phyloP scores from a whole-genome alignment of 306 rosid species.

The Quillaja saponaria region DNA sequence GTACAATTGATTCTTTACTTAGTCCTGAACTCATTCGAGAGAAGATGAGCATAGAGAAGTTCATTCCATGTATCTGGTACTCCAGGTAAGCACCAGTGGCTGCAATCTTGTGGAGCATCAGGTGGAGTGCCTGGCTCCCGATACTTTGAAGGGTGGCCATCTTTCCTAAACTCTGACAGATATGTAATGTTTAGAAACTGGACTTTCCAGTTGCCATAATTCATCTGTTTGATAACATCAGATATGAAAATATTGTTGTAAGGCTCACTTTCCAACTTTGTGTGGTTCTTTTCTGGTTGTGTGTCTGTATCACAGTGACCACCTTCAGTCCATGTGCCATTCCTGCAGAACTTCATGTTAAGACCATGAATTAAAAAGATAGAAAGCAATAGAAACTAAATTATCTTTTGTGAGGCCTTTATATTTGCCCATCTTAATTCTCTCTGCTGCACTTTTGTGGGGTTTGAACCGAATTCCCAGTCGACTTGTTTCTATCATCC shows the following conservation, averaged over 20 bases:
- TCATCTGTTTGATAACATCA: conserved; percentile 62
- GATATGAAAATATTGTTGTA: conserved; percentile 55
- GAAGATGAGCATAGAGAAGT: conserved; percentile 68
- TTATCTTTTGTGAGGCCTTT: no score
- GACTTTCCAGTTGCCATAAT: conserved; percentile 50
- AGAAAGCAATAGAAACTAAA: no score
- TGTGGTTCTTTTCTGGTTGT: conserved; percentile 58
- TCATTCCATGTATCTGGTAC: conserved; percentile 97
- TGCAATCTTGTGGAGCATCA: conserved; percentile 86
- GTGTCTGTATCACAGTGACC: conserved; percentile 55
- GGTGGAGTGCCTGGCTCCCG: conserved; percentile 78
- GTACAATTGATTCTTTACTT: conserved; percentile 22
- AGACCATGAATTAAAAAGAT: conserved; percentile 16
- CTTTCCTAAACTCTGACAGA: conserved; percentile 76
- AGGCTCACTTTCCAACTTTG: conserved; percentile 59
- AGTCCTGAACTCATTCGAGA: conserved; percentile 53
- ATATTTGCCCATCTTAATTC: no score
- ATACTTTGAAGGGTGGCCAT: conserved; percentile 90
- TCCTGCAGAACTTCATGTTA: conserved; percentile 48
- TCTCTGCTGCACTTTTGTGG: no score
- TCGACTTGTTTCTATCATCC: no score
- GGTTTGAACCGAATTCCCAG: no score
- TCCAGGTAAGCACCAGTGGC: conserved; percentile 99
- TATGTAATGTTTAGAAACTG: conserved; percentile 78
- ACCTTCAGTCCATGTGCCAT: conserved; percentile 77